Evolutionary conservation across 768 basidiomycete species (phyloP).

Genomic region (Serpula lacrymans): DNA sequence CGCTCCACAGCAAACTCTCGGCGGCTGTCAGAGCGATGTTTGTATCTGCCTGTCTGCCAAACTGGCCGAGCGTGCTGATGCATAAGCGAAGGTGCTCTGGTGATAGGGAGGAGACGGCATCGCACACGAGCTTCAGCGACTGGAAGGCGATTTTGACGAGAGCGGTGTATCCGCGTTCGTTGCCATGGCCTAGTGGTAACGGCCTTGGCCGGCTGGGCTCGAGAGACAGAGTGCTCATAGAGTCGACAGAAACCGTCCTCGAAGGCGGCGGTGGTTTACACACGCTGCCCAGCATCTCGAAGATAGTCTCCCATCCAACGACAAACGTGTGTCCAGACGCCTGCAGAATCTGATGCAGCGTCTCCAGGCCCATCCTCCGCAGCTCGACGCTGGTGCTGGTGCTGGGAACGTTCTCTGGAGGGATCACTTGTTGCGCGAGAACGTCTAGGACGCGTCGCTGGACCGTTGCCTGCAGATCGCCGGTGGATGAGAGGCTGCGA

Average conservation of each 20-base stretch:
- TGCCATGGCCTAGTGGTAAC: constrained; percentile 52
- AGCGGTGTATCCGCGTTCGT: constrained; percentile 66
- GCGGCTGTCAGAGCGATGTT: constrained; percentile 96
- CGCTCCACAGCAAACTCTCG: constrained; percentile 90
- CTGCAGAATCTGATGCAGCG: constrained; percentile 86
- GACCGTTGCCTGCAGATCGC: constrained; percentile 63
- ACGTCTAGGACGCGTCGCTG: constrained; percentile 86
- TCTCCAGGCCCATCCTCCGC: constrained; percentile 84
- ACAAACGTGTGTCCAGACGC: constrained; percentile 88
- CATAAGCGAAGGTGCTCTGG: constrained; percentile 81
- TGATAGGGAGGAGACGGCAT: constrained; percentile 81
- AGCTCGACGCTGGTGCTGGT: constrained; percentile 65
- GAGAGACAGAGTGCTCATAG: constrained; percentile 40
- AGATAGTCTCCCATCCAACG: constrained; percentile 91
- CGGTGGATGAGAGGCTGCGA: constrained; percentile 57
- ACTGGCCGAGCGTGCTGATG: constrained; percentile 87
- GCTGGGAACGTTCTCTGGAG: constrained; percentile 34
- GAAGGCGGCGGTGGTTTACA: constrained; percentile 54
- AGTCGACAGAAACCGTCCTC: constrained; percentile 38
- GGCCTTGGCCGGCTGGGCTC: constrained; percentile 36
- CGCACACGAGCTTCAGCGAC: constrained; percentile 90
- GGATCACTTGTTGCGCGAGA: constrained; percentile 74
- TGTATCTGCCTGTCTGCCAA: constrained; percentile 89
- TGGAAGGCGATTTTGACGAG: constrained; percentile 94
- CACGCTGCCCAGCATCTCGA: constrained; percentile 87